phyloP scores from a whole-genome alignment of 2,329 filamentous ascomycete species.

The Parastagonospora avenae region DNA sequence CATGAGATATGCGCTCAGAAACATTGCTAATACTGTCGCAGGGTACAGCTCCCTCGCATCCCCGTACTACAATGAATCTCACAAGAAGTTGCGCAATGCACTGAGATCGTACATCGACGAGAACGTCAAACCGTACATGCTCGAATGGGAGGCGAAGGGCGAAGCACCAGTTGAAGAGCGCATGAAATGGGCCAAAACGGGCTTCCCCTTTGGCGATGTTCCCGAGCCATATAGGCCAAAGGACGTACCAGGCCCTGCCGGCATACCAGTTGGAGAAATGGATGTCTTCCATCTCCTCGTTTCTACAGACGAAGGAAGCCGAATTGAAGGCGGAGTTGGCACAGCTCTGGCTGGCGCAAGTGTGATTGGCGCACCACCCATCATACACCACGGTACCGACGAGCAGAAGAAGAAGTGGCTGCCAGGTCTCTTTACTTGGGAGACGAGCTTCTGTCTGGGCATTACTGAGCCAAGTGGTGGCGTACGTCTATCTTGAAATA shows the following conservation, averaged over 20 bases:
- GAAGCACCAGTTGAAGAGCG: constrained; percentile 55
- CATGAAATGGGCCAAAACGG: constrained; percentile 47
- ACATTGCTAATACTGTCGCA: too few species aligned
- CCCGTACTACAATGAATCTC: constrained; percentile 68
- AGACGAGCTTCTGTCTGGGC: constrained; percentile 66
- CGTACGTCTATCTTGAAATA: constrained; percentile 15
- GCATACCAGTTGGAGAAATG: constrained; percentile 43
- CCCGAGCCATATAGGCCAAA: constrained; percentile 51
- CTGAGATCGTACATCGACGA: constrained; percentile 65
- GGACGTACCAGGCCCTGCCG: constrained; percentile 44
- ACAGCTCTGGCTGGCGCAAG: constrained; percentile 65
- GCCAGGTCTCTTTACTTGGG: constrained; percentile 62
- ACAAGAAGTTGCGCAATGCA: constrained; percentile 62
- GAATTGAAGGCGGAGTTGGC: constrained; percentile 63
- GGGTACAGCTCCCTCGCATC: constrained; percentile 54
- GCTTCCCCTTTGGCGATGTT: constrained; percentile 52
- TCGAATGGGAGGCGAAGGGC: constrained; percentile 66
- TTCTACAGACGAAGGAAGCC: constrained; percentile 60
- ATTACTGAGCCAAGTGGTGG: constrained; percentile 67
- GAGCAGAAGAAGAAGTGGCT: constrained; percentile 65
- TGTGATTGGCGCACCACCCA: constrained; percentile 66
- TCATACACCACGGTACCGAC: constrained; percentile 66
- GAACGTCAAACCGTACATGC: constrained; percentile 61
- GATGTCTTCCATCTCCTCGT: constrained; percentile 55
- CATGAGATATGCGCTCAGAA: too few species aligned